Evolutionary conservation across 2,329 filamentous ascomycete species (phyloP).

Genomic region (Alternaria triticimaculans): DNA sequence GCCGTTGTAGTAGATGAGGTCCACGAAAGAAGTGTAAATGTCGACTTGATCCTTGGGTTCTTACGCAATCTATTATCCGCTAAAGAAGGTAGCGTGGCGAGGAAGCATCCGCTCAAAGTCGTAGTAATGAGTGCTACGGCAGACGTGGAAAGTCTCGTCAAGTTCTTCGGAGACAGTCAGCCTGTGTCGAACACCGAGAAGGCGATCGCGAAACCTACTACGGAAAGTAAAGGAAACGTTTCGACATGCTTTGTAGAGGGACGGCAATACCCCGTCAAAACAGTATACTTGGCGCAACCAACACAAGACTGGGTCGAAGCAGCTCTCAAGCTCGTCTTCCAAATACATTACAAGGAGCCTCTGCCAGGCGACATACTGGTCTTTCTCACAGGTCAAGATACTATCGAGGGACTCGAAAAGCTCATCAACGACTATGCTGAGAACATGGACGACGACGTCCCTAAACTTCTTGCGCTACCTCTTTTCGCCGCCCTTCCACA

Average conservation of each 20-base stretch:
- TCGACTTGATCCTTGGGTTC: slow-evolving; percentile 89
- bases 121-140: slow-evolving; percentile 97
- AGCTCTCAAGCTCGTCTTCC: slow-evolving; percentile 80
- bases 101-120: slow-evolving; percentile 72
- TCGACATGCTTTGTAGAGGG: slow-evolving; percentile 77
- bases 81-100: slow-evolving; percentile 70
- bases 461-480: slow-evolving; percentile 74
- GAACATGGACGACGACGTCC: slow-evolving; percentile 75
- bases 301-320: slow-evolving; percentile 83
- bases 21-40: slow-evolving; percentile 93
- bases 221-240: slow-evolving; percentile 1
- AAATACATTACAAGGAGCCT: slow-evolving; percentile 85
- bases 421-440: slow-evolving; percentile 80
- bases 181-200: slow-evolving; percentile 13
- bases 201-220: slow-evolving; percentile 12
- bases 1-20: slow-evolving; percentile 95
- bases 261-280: slow-evolving; percentile 83
- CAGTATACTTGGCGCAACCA: slow-evolving; percentile 74
- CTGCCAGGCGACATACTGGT: slow-evolving; percentile 93
- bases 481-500: slow-evolving; percentile 91
- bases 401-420: slow-evolving; percentile 82
- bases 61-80: slow-evolving; percentile 75
- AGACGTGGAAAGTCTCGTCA: slow-evolving; percentile 77
- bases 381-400: slow-evolving; percentile 91
- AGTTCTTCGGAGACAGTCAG: slow-evolving; percentile 69